These are phyloP conservation scores for Fraxinus floribunda DNA, from an alignment of 305 asterid genomes.

Conservation along the genomic window DNA sequence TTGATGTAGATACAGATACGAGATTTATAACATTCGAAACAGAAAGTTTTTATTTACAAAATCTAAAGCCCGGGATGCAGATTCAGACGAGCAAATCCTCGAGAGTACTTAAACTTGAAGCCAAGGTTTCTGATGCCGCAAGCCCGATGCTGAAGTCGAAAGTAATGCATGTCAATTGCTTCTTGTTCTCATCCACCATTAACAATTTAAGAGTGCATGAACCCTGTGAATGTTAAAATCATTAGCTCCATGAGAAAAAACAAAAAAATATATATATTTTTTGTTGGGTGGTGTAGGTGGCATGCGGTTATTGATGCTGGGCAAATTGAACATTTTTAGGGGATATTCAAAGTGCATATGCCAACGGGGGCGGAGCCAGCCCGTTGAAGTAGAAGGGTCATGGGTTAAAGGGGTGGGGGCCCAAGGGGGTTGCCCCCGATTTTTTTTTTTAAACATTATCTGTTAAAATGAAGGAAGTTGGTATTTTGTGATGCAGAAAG, in stretches of 20 bases:
- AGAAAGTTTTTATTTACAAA: neutral
- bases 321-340: neutral
- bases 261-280: neutral
- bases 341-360: neutral
- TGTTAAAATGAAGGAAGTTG: too few relatives aligned
- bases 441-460: too few relatives aligned
- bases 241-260: neutral
- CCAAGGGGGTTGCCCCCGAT: too few relatives aligned
- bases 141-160: constrained; percentile 72
- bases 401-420: too few relatives aligned
- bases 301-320: too few relatives aligned
- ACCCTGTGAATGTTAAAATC: constrained; percentile 49
- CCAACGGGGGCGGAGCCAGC: neutral
- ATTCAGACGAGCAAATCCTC: constrained; percentile 5
- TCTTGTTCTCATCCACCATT: constrained; percentile 48
- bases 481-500: too few relatives aligned
- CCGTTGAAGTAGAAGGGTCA: too few relatives aligned
- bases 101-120: constrained; percentile 14
- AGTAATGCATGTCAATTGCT: constrained; percentile 66
- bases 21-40: neutral
- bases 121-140: constrained; percentile 32
- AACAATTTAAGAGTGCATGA: constrained; percentile 58
- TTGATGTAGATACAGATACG: neutral
- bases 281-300: too few relatives aligned
- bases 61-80: neutral